Conservation (phyloP, 2,329 filamentous ascomycete species). For the Cercospora sesami region DNA sequence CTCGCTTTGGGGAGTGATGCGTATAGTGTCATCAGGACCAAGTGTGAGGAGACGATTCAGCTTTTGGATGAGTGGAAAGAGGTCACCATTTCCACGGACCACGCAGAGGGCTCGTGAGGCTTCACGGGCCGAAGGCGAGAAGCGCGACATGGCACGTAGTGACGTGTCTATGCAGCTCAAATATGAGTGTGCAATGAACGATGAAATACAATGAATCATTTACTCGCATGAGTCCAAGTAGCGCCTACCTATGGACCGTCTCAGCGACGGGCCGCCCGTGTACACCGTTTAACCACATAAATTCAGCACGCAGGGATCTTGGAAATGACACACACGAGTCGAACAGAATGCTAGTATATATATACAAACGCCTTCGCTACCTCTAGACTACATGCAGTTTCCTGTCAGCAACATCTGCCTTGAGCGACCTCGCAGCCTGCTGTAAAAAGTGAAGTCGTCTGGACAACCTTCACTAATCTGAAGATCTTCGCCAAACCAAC, state of each 20-base stretch:
- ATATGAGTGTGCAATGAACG: not conserved
- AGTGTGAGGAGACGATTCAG: conserved; percentile 47
- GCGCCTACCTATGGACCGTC: not conserved
- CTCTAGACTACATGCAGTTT: conserved; percentile 20
- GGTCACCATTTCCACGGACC: conserved; percentile 36
- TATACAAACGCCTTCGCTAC: conserved; percentile 26
- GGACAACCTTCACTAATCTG: conserved; percentile 8
- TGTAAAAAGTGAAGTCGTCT: conserved; percentile 8
- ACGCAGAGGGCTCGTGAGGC: not conserved
- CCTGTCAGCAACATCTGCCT: conserved; percentile 4
- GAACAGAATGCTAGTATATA: conserved; percentile 23
- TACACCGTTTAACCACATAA: not conserved
- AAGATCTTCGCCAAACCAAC: not conserved
- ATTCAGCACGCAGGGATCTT: no score
- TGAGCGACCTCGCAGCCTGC: not conserved
- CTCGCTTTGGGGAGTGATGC: conserved; percentile 57
- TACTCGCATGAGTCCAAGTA: not conserved
- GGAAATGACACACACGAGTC: not conserved
- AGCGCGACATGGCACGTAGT: not conserved
- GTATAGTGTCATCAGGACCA: conserved; percentile 40
- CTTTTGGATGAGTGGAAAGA: conserved; percentile 55
- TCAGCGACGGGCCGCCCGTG: conserved; percentile 1
- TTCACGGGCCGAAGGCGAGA: not conserved
- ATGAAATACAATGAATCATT: no score
- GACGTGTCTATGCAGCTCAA: not conserved